Evolutionary conservation across 208 protist genomes (phyloP).

Genomic region (Trypanosoma boissoni): DNA sequence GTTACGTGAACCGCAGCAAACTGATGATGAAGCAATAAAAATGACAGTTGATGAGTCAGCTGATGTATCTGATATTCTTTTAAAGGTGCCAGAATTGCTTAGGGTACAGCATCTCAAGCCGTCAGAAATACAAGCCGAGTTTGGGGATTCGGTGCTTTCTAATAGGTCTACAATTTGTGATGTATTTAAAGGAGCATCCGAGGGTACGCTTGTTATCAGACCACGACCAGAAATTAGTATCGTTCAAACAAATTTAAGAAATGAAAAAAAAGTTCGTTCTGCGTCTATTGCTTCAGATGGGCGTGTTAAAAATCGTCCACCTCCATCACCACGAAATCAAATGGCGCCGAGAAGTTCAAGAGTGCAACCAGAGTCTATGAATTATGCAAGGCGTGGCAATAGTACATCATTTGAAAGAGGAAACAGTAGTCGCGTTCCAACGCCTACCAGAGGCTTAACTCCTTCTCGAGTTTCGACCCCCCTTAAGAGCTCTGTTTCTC

Average conservation of each 20-base stretch:
- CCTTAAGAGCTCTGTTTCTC: too few relatives aligned
- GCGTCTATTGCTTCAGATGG: not conserved
- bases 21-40: conserved; percentile 33
- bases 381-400: not conserved
- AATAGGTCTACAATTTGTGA: conserved; percentile 17
- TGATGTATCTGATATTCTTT: conserved; percentile 33
- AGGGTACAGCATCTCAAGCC: conserved; percentile 26
- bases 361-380: conserved; percentile 19
- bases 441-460: not conserved
- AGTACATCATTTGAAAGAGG: not conserved
- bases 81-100: conserved; percentile 25
- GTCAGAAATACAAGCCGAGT: conserved; percentile 29
- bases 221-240: conserved; percentile 18
- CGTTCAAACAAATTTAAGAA: not conserved
- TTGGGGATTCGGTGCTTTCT: conserved; percentile 18
- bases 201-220: conserved; percentile 26
- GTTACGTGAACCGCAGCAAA: conserved; percentile 27
- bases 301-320: not conserved
- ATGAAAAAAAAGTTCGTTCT: not conserved
- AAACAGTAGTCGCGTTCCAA: not conserved
- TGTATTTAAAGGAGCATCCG: conserved; percentile 18
- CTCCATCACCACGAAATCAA: conserved; percentile 12
- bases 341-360: conserved; percentile 57
- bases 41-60: conserved; percentile 21
- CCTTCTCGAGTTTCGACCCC: not conserved